Conservation (phyloP, 345 rosid species). For the Barbarea vulgaris region DNA sequence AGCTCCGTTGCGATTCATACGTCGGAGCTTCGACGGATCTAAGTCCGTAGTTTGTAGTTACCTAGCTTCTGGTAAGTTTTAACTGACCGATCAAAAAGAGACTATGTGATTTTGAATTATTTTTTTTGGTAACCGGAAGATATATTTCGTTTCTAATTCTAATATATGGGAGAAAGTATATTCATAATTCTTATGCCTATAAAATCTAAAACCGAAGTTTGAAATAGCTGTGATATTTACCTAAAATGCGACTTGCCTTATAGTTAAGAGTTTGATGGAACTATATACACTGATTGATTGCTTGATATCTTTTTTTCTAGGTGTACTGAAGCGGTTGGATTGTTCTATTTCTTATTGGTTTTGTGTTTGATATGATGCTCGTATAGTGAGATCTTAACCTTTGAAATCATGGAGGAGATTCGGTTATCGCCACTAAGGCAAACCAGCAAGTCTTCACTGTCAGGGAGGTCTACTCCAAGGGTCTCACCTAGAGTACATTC, state of each 20-base stretch:
- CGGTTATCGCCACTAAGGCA: constrained; percentile 62
- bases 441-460: constrained; percentile 65
- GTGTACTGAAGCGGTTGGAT: background rate
- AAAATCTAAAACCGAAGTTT: background rate
- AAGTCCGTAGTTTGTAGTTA: background rate
- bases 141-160: no score
- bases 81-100: background rate
- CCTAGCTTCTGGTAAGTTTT: constrained; percentile 26
- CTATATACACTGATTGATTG: constrained; percentile 33
- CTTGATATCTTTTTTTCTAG: background rate
- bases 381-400: background rate
- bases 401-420: constrained; percentile 63
- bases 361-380: background rate
- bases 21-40: constrained; percentile 4
- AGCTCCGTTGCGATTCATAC: background rate
- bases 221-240: background rate
- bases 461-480: constrained; percentile 80
- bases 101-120: constrained; percentile 8
- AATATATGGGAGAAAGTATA: background rate
- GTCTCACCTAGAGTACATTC: constrained; percentile 69
- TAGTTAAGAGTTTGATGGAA: constrained; percentile 9
- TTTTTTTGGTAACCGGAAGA: background rate
- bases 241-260: constrained; percentile 6
- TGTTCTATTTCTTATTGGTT: background rate
- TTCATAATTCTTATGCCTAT: background rate